Evolutionary conservation across 768 basidiomycete genomes (phyloP).

Genomic region (Tephrocybe sp.): DNA sequence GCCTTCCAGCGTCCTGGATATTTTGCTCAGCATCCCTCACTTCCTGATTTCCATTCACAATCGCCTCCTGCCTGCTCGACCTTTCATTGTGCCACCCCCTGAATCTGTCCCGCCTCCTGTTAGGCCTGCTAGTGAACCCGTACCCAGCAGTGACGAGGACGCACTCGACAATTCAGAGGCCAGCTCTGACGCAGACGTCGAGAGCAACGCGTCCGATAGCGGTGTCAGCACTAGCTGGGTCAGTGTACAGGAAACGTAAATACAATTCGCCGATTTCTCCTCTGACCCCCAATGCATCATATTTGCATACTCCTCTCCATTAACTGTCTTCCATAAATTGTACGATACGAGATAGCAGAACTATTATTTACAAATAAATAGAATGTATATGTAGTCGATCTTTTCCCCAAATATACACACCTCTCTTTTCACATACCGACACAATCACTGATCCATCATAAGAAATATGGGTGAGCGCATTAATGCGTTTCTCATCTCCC

Average conservation of each 20-base stretch:
- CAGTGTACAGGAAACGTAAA: conserved; percentile 38
- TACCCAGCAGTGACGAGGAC: conserved; percentile 9
- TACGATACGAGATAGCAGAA: conserved; percentile 9
- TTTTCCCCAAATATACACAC: neutral
- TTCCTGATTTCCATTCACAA: conserved; percentile 61
- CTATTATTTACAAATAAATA: neutral
- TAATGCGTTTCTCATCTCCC: neutral
- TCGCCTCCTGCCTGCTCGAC: conserved; percentile 51
- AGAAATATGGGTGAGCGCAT: conserved; percentile 14
- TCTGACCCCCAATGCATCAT: too few relatives aligned
- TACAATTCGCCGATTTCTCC: neutral
- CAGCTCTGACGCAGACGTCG: conserved; percentile 65
- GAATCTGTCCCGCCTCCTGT: conserved; percentile 27
- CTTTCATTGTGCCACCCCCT: conserved; percentile 28
- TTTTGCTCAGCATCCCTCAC: conserved; percentile 64
- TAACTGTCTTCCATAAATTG: conserved; percentile 2
- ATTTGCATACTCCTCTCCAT: conserved; percentile 1
- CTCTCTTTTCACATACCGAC: neutral
- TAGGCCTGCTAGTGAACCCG: conserved; percentile 19
- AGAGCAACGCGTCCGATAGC: conserved; percentile 49
- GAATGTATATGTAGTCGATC: neutral
- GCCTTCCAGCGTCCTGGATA: conserved; percentile 61
- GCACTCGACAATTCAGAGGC: conserved; percentile 33
- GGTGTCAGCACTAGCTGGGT: conserved; percentile 72
- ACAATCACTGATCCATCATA: neutral